Evolutionary conservation across 2,329 filamentous ascomycete genomes (phyloP).

Genomic region (Paraconiothyrium sp.): DNA sequence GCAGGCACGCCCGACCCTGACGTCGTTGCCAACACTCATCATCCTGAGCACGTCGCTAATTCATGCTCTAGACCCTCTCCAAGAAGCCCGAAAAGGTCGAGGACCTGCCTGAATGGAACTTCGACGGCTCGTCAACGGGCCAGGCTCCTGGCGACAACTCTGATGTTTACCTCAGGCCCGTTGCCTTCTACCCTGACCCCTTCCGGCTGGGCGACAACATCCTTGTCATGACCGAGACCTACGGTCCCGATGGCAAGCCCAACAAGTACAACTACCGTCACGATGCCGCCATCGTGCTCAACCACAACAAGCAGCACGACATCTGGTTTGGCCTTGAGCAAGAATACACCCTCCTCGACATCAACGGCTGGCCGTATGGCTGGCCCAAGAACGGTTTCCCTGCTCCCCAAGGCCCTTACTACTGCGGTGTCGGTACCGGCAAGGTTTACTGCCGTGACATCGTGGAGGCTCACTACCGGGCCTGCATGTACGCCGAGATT

Average conservation of each 20-base stretch:
- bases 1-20: conserved; percentile 10
- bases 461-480: conserved; percentile 93
- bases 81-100: conserved; percentile 66
- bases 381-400: conserved; percentile 90
- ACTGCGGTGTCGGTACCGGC: conserved; percentile 97
- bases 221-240: conserved; percentile 93
- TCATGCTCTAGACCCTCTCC: conserved; percentile 65
- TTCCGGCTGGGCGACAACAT: conserved; percentile 92
- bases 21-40: background rate
- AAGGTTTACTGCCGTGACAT: conserved; percentile 99
- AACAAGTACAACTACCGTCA: conserved; percentile 99
- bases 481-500: conserved; percentile 86
- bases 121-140: conserved; percentile 87
- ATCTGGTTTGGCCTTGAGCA: conserved; percentile 99
- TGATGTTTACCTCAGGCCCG: conserved; percentile 94
- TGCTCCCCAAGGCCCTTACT: conserved; percentile 92
- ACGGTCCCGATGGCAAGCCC: conserved; percentile 90
- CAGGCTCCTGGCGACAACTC: conserved; percentile 96
- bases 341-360: conserved; percentile 93
- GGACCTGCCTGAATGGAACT: conserved; percentile 82
- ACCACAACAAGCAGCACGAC: conserved; percentile 80
- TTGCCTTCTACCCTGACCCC: conserved; percentile 89
- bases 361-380: conserved; percentile 88
- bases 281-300: conserved; percentile 89
- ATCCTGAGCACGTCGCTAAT: background rate